These are phyloP conservation scores for Cryptococcus sp. DNA, from an alignment of 1,284 basidiomycete species.

Conservation along the genomic window DNA sequence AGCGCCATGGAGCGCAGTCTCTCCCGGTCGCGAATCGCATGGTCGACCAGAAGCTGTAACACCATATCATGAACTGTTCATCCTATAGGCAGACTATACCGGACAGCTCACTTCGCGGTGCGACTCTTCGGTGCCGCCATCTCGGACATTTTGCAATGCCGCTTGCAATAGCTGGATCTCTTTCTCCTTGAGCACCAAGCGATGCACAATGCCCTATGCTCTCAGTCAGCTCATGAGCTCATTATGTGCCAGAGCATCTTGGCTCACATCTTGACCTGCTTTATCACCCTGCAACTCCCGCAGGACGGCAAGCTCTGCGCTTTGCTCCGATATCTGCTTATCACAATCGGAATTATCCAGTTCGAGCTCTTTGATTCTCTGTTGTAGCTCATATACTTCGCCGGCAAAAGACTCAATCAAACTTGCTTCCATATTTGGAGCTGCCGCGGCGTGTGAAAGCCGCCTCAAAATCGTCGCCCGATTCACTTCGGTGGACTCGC, in stretches of 20 bases:
- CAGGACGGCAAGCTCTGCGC: conserved; percentile 54
- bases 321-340: not conserved
- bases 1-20: conserved; percentile 70
- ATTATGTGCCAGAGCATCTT: too few relatives aligned
- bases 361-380: not conserved
- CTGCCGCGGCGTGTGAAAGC: not conserved
- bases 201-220: conserved; percentile 70
- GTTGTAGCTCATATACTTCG: conserved; percentile 13
- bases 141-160: conserved; percentile 57
- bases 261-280: conserved; percentile 10
- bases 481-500: conserved; percentile 9
- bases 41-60: not conserved
- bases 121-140: not conserved
- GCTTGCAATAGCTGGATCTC: conserved; percentile 72
- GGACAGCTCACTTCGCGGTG: conserved; percentile 9
- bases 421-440: conserved; percentile 55
- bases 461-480: conserved; percentile 2
- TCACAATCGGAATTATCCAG: not conserved
- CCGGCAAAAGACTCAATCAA: conserved; percentile 38
- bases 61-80: not conserved
- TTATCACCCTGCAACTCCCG: conserved; percentile 40
- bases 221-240: not conserved
- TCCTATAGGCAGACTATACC: not conserved
- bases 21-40: conserved; percentile 65
- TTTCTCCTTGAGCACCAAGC: conserved; percentile 80